phyloP scores from a whole-genome alignment of 2,329 filamentous ascomycete genomes.

The Claviceps paspali region DNA sequence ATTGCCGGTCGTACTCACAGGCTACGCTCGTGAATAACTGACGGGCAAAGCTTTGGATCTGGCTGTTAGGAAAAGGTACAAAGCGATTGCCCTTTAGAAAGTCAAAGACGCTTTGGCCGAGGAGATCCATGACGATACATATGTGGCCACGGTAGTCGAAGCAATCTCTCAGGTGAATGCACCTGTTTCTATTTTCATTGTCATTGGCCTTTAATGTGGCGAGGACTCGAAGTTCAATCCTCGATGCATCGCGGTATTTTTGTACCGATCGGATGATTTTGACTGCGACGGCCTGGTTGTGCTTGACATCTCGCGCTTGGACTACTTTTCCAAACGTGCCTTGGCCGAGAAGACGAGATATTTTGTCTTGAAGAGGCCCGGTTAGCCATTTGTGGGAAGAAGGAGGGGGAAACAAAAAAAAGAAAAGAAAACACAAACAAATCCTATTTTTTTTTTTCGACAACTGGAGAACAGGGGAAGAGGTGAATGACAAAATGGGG shows the following conservation, averaged over 20 bases:
- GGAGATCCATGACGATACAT: conserved; percentile 61
- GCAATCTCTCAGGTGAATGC: conserved; percentile 90
- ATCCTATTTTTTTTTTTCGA: too few species aligned
- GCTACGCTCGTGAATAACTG: conserved; percentile 97
- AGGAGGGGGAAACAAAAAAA: too few species aligned
- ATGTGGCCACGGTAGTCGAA: conserved; percentile 97
- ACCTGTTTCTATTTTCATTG: conserved; percentile 80
- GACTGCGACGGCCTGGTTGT: conserved; percentile 70
- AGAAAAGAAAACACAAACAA: too few species aligned
- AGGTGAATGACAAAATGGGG: too few species aligned
- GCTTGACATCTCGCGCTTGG: conserved; percentile 67
- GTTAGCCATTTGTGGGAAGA: conserved; percentile 4
- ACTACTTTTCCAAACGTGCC: conserved; percentile 98
- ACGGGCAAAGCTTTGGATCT: conserved; percentile 92
- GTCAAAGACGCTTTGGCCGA: conserved; percentile 95
- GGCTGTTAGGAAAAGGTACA: conserved; percentile 93
- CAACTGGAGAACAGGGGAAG: too few species aligned
- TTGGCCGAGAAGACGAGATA: conserved; percentile 80
- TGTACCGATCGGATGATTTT: conserved; percentile 98
- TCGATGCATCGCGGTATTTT: conserved; percentile 91
- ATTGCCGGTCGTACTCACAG: conserved; percentile 69
- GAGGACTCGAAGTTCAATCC: conserved; percentile 85
- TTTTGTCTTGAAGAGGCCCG: conserved; percentile 52
- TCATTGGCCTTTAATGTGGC: conserved; percentile 89
- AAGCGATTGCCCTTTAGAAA: conserved; percentile 93